A percentile compares a stretch with the other conserved stretches of the same genome.
phyloP scores from a whole-genome alignment of 1,284 basidiomycete genomes.

The Rhodotorula sp. region DNA sequence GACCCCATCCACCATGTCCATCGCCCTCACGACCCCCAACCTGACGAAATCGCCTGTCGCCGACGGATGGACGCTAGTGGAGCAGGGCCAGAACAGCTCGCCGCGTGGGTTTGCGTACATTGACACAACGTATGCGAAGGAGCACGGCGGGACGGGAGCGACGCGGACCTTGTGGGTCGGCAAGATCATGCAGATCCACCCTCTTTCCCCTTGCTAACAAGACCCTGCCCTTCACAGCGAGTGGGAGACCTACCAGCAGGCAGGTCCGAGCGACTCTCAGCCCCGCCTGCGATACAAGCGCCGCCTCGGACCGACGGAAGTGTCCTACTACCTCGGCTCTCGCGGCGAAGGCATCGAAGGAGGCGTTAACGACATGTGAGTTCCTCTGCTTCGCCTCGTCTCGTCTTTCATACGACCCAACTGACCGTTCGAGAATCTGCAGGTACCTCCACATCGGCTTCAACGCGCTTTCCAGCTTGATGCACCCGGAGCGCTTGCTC shows the following conservation, averaged over 20 bases:
- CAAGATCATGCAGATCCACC: no score
- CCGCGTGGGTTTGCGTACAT: slow-evolving; percentile 9
- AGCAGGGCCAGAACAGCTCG: no score
- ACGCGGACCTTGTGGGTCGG: slow-evolving; percentile 12
- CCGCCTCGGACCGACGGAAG: slow-evolving; percentile 38
- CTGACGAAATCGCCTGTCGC: no score
- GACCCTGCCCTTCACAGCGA: slow-evolving; percentile 4
- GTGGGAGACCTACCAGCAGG: slow-evolving; percentile 4
- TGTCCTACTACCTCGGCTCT: slow-evolving; percentile 38
- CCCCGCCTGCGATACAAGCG: slow-evolving; percentile 10
- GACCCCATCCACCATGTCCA: slow-evolving; percentile 6
- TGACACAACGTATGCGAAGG: not conserved
- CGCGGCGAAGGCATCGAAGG: slow-evolving; percentile 44
- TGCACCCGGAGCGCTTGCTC: slow-evolving; percentile 57
- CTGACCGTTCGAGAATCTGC: slow-evolving; percentile 42
- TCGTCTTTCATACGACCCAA: slow-evolving; percentile 49
- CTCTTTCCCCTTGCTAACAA: not conserved
- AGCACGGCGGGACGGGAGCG: not conserved
- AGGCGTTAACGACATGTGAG: slow-evolving; percentile 79
- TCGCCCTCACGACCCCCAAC: slow-evolving; percentile 3
- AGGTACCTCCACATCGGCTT: slow-evolving; percentile 61
- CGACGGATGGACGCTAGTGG: no score
- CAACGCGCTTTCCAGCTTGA: slow-evolving; percentile 53
- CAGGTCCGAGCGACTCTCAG: not conserved
- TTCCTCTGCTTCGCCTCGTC: slow-evolving; percentile 5